These are phyloP conservation scores for Lactarius sanguifluus DNA, from an alignment of 768 basidiomycete species.

Conservation along the genomic window DNA sequence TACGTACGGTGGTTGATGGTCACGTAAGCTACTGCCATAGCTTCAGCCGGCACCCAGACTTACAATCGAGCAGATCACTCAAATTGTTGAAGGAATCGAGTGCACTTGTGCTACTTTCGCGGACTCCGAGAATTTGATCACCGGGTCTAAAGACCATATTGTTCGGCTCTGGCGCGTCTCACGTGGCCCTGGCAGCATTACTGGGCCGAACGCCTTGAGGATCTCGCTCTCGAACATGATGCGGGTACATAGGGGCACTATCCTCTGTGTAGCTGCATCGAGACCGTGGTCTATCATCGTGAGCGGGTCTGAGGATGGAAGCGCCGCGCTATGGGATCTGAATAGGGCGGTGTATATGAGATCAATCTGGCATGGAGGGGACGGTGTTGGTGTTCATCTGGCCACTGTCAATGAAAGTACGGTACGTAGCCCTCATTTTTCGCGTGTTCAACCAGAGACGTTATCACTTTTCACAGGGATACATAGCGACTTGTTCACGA, in stretches of 20 bases:
- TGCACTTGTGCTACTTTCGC: constrained; percentile 79
- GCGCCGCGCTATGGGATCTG: constrained; percentile 86
- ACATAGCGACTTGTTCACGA: constrained; percentile 81
- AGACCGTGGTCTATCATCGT: constrained; percentile 80
- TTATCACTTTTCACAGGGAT: constrained; percentile 53
- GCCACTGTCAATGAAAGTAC: constrained; percentile 85
- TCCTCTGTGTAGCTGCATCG: constrained; percentile 70
- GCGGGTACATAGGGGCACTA: constrained; percentile 71
- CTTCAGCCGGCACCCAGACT: constrained; percentile 10
- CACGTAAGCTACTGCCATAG: constrained; percentile 43
- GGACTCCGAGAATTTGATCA: constrained; percentile 69
- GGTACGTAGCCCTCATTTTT: constrained; percentile 45
- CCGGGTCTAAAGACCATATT: constrained; percentile 76
- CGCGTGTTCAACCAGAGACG: constrained; percentile 12
- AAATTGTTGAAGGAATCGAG: constrained; percentile 72
- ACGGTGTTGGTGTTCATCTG: constrained; percentile 52
- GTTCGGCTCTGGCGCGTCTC: constrained; percentile 79
- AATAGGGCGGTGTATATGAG: constrained; percentile 79
- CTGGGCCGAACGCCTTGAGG: constrained; percentile 30
- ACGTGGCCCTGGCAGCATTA: constrained; percentile 37
- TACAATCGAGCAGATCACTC: constrained; percentile 53
- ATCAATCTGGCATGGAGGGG: constrained; percentile 68
- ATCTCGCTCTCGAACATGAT: constrained; percentile 64
- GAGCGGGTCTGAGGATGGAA: constrained; percentile 84
- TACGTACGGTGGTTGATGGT: constrained; percentile 63